These are phyloP conservation scores for Streptanthus diversifolius DNA, from an alignment of 345 rosid genomes.

Conservation along the genomic window DNA sequence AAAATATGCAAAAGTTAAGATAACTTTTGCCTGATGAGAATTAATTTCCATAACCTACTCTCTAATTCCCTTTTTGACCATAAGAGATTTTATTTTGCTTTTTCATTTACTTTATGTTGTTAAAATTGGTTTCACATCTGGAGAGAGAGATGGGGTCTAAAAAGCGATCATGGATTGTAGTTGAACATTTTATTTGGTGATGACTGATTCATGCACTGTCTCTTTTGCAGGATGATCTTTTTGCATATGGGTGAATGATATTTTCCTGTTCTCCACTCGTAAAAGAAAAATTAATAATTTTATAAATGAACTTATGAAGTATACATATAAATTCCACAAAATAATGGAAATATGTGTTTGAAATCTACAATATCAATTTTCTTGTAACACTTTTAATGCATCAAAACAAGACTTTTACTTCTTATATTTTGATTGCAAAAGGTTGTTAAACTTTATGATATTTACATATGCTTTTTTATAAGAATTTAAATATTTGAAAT, in stretches of 20 bases:
- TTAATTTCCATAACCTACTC: conserved; percentile 22
- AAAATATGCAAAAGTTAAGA: background rate
- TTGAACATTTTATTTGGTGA: conserved; percentile 1
- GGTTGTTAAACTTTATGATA: background rate
- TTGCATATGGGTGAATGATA: conserved; percentile 17
- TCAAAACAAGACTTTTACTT: background rate
- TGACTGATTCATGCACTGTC: conserved; percentile 8
- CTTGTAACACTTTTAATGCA: background rate
- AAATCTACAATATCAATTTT: background rate
- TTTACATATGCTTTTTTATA: background rate
- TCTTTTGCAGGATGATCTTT: conserved; percentile 6
- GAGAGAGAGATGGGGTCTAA: background rate
- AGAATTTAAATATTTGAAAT: background rate
- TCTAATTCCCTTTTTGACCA: conserved; percentile 15
- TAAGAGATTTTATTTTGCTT: background rate
- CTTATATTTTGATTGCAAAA: background rate
- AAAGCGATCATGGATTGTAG: conserved; percentile 18
- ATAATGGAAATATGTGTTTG: background rate
- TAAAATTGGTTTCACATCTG: conserved; percentile 22
- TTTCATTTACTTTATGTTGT: conserved; percentile 20
- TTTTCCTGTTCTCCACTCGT: background rate
- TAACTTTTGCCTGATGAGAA: background rate
- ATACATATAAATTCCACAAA: background rate
- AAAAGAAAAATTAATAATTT: background rate
- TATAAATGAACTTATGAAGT: background rate